These are phyloP conservation scores for Lycium barbarum DNA, from an alignment of 257 asterid genomes.

Conservation along the genomic window DNA sequence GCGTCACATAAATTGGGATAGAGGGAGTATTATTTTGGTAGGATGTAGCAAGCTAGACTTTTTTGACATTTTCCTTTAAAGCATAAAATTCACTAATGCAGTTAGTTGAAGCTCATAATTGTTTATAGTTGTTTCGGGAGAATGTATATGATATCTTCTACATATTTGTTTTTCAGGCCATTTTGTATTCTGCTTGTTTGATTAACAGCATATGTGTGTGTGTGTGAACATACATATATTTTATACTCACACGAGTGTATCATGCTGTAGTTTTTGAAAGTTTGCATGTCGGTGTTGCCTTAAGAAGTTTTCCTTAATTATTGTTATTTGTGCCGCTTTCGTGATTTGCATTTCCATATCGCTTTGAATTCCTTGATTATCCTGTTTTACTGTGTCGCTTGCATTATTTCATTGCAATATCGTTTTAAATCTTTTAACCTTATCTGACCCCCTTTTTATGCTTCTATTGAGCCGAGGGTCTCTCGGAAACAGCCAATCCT, in stretches of 20 bases:
- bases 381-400: too few species aligned
- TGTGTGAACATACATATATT: too few species aligned
- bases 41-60: constrained; percentile 1
- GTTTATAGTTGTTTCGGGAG: neutral
- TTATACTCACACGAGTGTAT: neutral
- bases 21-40: neutral
- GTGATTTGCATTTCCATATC: too few species aligned
- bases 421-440: too few species aligned
- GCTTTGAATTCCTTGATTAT: too few species aligned
- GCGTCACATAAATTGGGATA: too few species aligned
- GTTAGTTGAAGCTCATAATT: neutral
- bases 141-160: neutral
- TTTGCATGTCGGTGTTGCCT: neutral
- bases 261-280: constrained; percentile 20
- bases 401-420: too few species aligned
- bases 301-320: neutral
- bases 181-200: constrained; percentile 19
- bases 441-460: too few species aligned
- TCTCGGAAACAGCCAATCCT: too few species aligned
- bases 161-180: neutral
- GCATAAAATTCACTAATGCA: neutral
- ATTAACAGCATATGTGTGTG: too few species aligned
- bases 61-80: neutral
- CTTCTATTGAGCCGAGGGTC: too few species aligned
- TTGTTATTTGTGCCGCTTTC: too few species aligned